Conservation (phyloP, 2,329 filamentous ascomycete genomes). For the Ampelomyces quisqualis region DNA sequence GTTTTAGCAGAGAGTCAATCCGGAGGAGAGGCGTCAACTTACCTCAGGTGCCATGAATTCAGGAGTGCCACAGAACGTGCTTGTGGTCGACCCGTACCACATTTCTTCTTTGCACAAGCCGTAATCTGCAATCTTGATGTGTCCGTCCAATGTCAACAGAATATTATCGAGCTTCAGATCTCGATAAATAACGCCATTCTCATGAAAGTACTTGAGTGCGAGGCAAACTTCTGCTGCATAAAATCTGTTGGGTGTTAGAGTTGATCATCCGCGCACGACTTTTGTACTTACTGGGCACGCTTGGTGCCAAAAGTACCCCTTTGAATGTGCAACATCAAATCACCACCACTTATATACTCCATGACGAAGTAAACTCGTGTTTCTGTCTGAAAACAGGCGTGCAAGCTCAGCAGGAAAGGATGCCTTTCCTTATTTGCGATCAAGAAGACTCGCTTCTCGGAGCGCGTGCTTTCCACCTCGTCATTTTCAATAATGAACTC, state of each 20-base stretch:
- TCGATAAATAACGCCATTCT: slow-evolving; percentile 97
- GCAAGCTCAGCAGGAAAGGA: slow-evolving; percentile 90
- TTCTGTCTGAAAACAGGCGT: slow-evolving; percentile 98
- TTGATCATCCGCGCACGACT: not conserved
- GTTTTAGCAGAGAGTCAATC: not conserved
- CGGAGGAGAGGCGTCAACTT: slow-evolving; percentile 12
- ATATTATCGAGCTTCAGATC: slow-evolving; percentile 85
- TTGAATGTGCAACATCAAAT: slow-evolving; percentile 98
- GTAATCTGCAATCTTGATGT: slow-evolving; percentile 98
- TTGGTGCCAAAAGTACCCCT: slow-evolving; percentile 94
- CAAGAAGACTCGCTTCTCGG: slow-evolving; percentile 95
- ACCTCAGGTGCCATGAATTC: slow-evolving; percentile 99
- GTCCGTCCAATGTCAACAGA: slow-evolving; percentile 87
- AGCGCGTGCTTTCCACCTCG: slow-evolving; percentile 95
- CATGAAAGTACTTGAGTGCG: slow-evolving; percentile 98
- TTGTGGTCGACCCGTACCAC: slow-evolving; percentile 97
- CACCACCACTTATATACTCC: slow-evolving; percentile 98
- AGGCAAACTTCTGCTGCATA: slow-evolving; percentile 97
- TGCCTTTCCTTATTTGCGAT: slow-evolving; percentile 97
- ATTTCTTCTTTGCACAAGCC: slow-evolving; percentile 99
- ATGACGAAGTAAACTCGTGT: slow-evolving; percentile 99
- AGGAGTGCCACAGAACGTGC: slow-evolving; percentile 98
- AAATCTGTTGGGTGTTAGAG: slow-evolving; percentile 61
- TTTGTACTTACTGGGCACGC: slow-evolving; percentile 76
- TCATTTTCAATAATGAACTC: slow-evolving; percentile 99